Evolutionary conservation across 257 asterid genomes (phyloP).

Genomic region (Mentha longifolia): DNA sequence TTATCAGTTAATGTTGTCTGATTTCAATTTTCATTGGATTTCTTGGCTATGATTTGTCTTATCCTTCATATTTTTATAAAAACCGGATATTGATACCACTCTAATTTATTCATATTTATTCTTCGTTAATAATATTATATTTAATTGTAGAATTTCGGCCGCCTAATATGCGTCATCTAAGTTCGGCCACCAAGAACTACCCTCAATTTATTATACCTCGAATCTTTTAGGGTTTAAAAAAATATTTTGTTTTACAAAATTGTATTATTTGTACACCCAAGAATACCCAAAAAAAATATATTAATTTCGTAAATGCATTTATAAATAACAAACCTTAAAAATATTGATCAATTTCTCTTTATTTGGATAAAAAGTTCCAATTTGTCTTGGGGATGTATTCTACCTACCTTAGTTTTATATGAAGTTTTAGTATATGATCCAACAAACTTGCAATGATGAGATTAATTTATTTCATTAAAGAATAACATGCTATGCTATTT

Average conservation of each 20-base stretch:
- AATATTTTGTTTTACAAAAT: no score
- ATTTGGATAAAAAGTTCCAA: slow-evolving; percentile 33
- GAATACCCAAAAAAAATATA: no score
- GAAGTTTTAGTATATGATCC: not conserved
- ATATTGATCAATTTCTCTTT: not conserved
- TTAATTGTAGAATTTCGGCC: slow-evolving; percentile 30
- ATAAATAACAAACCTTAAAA: no score
- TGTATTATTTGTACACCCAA: no score
- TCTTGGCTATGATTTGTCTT: slow-evolving; percentile 28
- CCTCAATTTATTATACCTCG: not conserved
- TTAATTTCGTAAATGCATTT: no score
- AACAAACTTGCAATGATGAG: slow-evolving; percentile 26
- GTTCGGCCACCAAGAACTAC: slow-evolving; percentile 24
- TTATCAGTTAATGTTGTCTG: slow-evolving; percentile 31
- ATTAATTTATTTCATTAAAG: not conserved
- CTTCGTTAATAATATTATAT: not conserved
- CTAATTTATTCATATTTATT: slow-evolving; percentile 24
- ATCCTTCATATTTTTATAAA: slow-evolving; percentile 18
- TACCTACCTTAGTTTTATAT: slow-evolving; percentile 1
- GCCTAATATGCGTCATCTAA: slow-evolving; percentile 23
- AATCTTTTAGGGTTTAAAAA: not conserved
- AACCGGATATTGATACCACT: slow-evolving; percentile 35
- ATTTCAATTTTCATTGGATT: slow-evolving; percentile 30
- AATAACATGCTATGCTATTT: not conserved
- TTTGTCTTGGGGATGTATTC: slow-evolving; percentile 36